Base-by-base conservation (phyloP, 2,329 filamentous ascomycete genomes). In the Talaromyces sp. region DNA sequence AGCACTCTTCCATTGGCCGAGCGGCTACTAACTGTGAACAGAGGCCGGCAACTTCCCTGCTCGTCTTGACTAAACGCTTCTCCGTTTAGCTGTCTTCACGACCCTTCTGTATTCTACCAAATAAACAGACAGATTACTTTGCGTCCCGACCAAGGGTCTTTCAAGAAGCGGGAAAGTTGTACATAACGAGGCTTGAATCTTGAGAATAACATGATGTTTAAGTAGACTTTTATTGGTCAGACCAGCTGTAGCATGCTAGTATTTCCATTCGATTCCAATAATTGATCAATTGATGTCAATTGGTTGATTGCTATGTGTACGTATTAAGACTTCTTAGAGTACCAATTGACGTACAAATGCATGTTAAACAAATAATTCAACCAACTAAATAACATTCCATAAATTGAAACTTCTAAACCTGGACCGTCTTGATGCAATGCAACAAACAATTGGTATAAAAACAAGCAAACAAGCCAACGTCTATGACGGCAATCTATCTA, bases 21-120 rank as follows among this genome's bases (percentile, higher is more conserved):
- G 6, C 38, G 8, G 46, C 19, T n/a, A 21, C 35, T 54, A 46
- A n/a, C 21, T 59, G 63, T 46, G 41, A 54, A 43, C 70, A 80
- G 83, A 84, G 69, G 79, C 78, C 62, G 83, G 83, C 64, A 85
- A 80, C 67, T 85, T 85, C 74, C 83, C 83, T 31, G 75, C 72
- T 64, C 73, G 73, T 61, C 70, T 82, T 71, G 79, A 81, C 64
- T 72, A 75, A 48, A 48, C 54, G 41, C 10, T 55, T 52, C 54
- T 19, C 19, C 57, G 32, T 55, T 55, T 65, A 68, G 66, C 65
- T 68, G 66, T 66, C 65, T 66, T 67, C 68, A 66, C 67, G 65
- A 59, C 72, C 70, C 70, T 70, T 70, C 68, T 75, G 72, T 74
- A 75, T 67, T 74, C 67, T 75, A 75, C 68, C 67, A 67, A 68